These are phyloP conservation scores for Phtheirospermum japonicum DNA, from an alignment of 257 asterid species.

Conservation along the genomic window DNA sequence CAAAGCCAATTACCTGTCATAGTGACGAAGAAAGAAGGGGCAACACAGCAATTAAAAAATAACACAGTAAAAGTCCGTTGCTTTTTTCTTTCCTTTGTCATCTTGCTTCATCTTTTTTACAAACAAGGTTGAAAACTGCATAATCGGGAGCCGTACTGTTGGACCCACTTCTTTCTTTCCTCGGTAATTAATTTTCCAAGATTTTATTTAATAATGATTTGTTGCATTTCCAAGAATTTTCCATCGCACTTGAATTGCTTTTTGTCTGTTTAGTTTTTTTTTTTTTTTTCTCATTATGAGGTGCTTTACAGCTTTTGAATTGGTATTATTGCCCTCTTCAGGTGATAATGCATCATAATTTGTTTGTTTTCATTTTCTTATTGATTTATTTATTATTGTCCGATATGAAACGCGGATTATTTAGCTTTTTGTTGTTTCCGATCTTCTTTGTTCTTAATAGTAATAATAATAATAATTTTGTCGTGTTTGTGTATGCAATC, in stretches of 20 bases:
- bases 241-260: too few relatives aligned
- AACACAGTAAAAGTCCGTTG: too few relatives aligned
- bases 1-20: conserved; percentile 22
- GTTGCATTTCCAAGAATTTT: background rate
- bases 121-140: background rate
- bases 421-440: too few relatives aligned
- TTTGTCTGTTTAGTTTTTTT: too few relatives aligned
- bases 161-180: conserved; percentile 35
- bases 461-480: too few relatives aligned
- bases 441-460: too few relatives aligned
- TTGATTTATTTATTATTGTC: conserved; percentile 2
- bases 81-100: too few relatives aligned
- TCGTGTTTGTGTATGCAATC: conserved; percentile 4
- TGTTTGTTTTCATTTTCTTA: conserved; percentile 7
- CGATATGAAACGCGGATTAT: background rate
- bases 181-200: background rate
- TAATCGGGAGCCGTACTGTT: conserved; percentile 25
- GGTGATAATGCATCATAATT: background rate
- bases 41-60: conserved; percentile 22
- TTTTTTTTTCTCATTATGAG: conserved; percentile 2
- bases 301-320: conserved; percentile 20
- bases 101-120: too few relatives aligned
- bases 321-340: conserved; percentile 15
- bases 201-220: conserved; percentile 1
- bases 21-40: conserved; percentile 30